Percentiles rank a stretch among this genome's conserved stretches.
These are phyloP conservation scores for Bruguiera gymnorhiza DNA, from an alignment of 345 rosid genomes.

Conservation along the genomic window DNA sequence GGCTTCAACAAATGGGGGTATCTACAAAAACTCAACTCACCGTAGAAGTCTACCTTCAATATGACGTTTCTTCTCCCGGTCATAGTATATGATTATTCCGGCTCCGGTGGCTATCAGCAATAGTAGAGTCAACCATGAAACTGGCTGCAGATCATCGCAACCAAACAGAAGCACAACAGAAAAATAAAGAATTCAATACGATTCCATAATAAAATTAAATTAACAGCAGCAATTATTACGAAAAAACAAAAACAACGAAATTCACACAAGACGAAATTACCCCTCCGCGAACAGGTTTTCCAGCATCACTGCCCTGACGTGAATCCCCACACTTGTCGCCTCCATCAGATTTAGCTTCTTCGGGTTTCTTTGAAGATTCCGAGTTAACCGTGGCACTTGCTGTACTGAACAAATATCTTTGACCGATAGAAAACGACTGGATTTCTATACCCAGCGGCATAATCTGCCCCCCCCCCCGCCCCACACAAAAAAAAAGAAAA, in stretches of 20 bases:
- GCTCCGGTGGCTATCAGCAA: conserved; percentile 74
- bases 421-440: conserved; percentile 23
- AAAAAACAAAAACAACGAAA: not conserved
- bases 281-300: conserved; percentile 93
- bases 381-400: conserved; percentile 15
- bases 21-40: conserved; percentile 48
- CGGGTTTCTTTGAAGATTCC: conserved; percentile 18
- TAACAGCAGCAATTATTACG: not conserved
- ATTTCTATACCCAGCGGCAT: conserved; percentile 31
- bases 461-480: conserved; percentile 16
- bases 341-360: conserved; percentile 35
- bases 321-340: conserved; percentile 57
- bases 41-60: conserved; percentile 95
- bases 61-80: conserved; percentile 71
- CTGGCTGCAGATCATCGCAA: conserved; percentile 47
- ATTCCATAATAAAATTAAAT: not conserved
- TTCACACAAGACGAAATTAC: conserved; percentile 29
- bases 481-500: not conserved
- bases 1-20: not conserved
- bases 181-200: not conserved
- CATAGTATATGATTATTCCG: conserved; percentile 68
- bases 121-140: conserved; percentile 91
- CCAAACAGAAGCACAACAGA: not conserved
- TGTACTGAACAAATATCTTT: conserved; percentile 35
- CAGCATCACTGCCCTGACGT: conserved; percentile 43